phyloP scores from a whole-genome alignment of 2,329 filamentous ascomycete genomes.

The Fusarium sp. region DNA sequence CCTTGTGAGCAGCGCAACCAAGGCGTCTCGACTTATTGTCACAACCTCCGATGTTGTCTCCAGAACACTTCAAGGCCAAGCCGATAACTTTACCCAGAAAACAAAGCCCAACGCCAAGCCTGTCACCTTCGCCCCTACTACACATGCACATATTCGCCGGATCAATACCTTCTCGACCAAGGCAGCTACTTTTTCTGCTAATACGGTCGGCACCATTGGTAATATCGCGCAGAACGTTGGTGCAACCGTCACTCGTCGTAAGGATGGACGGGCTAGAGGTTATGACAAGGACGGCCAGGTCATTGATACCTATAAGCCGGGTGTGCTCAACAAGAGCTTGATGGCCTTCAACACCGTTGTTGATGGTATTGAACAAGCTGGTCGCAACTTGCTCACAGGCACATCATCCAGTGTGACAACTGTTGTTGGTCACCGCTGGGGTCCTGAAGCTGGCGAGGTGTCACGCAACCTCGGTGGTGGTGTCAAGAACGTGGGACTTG shows the following conservation, averaged over 20 bases:
- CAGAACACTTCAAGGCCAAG: constrained; percentile 79
- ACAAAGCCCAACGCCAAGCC: constrained; percentile 82
- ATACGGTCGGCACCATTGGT: constrained; percentile 86
- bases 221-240: constrained; percentile 91
- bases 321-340: constrained; percentile 92
- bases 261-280: constrained; percentile 66
- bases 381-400: constrained; percentile 79
- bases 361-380: constrained; percentile 91
- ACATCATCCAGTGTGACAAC: constrained; percentile 83
- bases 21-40: constrained; percentile 90
- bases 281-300: constrained; percentile 77
- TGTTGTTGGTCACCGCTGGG: constrained; percentile 91
- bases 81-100: constrained; percentile 82
- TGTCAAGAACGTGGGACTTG: constrained; percentile 94
- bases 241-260: constrained; percentile 70
- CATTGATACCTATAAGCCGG: constrained; percentile 80
- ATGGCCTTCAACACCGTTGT: constrained; percentile 96
- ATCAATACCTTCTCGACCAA: constrained; percentile 87
- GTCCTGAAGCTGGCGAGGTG: constrained; percentile 83
- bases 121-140: constrained; percentile 86
- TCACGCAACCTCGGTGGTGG: constrained; percentile 82
- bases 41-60: constrained; percentile 85
- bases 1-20: constrained; percentile 86
- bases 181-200: constrained; percentile 82
- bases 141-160: constrained; percentile 86